A percentile compares a stretch with the other conserved stretches of the same genome.
phyloP scores from a whole-genome alignment of 129 eudicot species.

The Kitagawia praeruptora region DNA sequence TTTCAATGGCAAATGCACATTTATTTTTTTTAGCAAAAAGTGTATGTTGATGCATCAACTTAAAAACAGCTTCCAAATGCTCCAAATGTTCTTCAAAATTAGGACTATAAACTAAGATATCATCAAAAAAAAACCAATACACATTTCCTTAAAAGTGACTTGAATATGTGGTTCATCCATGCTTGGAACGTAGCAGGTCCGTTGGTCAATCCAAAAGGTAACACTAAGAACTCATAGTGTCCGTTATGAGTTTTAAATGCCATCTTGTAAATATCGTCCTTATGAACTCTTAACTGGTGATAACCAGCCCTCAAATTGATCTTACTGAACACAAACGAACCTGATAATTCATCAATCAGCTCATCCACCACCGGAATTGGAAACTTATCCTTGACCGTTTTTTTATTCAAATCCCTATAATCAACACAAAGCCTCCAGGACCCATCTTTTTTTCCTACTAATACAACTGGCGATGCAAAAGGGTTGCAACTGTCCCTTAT shows the following conservation, averaged over 20 bases:
- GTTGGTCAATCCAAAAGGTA: not conserved
- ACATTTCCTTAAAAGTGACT: too few relatives aligned
- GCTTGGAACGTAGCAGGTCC: not conserved
- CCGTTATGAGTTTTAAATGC: not conserved
- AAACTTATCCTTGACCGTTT: not conserved
- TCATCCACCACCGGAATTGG: not conserved
- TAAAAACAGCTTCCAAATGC: too few relatives aligned
- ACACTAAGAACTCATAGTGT: not conserved
- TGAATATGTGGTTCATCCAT: not conserved
- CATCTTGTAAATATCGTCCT: not conserved
- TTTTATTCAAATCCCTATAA: not conserved
- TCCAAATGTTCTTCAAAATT: too few relatives aligned
- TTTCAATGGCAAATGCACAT: not conserved
- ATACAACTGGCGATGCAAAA: too few relatives aligned
- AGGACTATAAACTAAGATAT: not conserved
- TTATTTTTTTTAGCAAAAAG: too few relatives aligned
- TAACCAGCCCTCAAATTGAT: not conserved
- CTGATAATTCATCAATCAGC: not conserved
- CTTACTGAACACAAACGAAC: too few relatives aligned
- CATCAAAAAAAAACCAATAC: too few relatives aligned
- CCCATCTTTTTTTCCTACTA: not conserved
- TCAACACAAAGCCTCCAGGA: not conserved
- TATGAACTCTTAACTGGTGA: not conserved
- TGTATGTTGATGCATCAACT: too few relatives aligned
- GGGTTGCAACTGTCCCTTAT: too few relatives aligned